Conservation (phyloP, 441 rosid genomes). For the Arabidopsis hybrid region DNA sequence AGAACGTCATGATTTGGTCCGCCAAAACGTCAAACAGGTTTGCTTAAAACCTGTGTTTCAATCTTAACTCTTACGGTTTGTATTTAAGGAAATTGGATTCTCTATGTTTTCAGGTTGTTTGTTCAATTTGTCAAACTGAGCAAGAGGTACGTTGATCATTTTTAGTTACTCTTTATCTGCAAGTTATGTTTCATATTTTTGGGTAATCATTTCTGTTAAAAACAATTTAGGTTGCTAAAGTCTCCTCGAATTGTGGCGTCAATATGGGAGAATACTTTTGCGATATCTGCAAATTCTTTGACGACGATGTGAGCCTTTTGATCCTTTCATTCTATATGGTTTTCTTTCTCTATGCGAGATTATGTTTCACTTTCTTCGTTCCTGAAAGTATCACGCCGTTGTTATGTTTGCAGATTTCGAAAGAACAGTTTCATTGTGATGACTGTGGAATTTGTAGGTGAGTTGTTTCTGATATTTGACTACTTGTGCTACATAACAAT, state of each 20-base stretch:
- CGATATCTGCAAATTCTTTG: slow-evolving; percentile 61
- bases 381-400: not conserved
- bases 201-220: not conserved
- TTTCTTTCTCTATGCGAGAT: not conserved
- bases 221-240: slow-evolving; percentile 53
- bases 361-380: slow-evolving; percentile 9
- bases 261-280: slow-evolving; percentile 70
- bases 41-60: not conserved
- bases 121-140: slow-evolving; percentile 62
- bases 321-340: not conserved
- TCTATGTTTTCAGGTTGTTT: slow-evolving; percentile 52
- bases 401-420: slow-evolving; percentile 49
- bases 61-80: not conserved
- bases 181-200: not conserved
- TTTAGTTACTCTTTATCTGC: not conserved
- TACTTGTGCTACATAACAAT: not conserved
- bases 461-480: slow-evolving; percentile 25
- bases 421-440: slow-evolving; percentile 60
- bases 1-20: slow-evolving; percentile 72
- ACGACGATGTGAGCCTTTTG: slow-evolving; percentile 56
- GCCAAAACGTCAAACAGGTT: slow-evolving; percentile 69
- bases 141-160: slow-evolving; percentile 50
- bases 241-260: slow-evolving; percentile 57
- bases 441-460: slow-evolving; percentile 76
- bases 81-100: not conserved